These are phyloP conservation scores for Macrolepiota albuminosa DNA, from an alignment of 768 basidiomycete genomes.

Conservation along the genomic window DNA sequence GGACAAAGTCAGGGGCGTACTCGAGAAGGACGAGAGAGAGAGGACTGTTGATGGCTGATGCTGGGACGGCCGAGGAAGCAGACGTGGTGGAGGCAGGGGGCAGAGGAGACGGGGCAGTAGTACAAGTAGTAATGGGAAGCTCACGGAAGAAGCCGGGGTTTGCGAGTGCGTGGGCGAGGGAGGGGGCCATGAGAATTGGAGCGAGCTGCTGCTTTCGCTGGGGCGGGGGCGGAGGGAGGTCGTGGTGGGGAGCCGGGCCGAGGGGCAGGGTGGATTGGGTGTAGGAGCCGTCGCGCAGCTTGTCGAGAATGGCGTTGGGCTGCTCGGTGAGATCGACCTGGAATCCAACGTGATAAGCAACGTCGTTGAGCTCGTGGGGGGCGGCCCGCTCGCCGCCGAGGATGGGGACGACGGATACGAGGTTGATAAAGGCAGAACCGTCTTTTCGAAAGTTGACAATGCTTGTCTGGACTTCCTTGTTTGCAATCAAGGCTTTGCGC, in stretches of 20 bases:
- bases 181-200: conserved; percentile 42
- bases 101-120: conserved; percentile 27
- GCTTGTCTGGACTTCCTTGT: conserved; percentile 86
- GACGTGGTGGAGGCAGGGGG: conserved; percentile 19
- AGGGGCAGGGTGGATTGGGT: conserved; percentile 35
- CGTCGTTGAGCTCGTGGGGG: conserved; percentile 57
- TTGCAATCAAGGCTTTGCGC: conserved; percentile 56
- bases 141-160: conserved; percentile 44
- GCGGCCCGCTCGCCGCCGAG: conserved; percentile 49
- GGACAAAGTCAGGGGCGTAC: conserved; percentile 72
- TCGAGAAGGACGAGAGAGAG: conserved; percentile 61
- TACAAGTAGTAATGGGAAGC: conserved; percentile 38
- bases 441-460: conserved; percentile 88
- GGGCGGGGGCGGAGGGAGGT: conserved; percentile 23
- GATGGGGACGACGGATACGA: conserved; percentile 88
- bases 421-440: conserved; percentile 84
- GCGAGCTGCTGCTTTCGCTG: conserved; percentile 45
- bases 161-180: conserved; percentile 40
- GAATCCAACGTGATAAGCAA: conserved; percentile 90
- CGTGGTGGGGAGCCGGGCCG: conserved; percentile 4
- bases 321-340: conserved; percentile 91
- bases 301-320: conserved; percentile 77
- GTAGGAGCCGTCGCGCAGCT: conserved; percentile 75
- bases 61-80: not conserved
- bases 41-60: conserved; percentile 34